These are phyloP conservation scores for Saccharomyces hybrid DNA, from an alignment of 1,139 yeast species.

Conservation along the genomic window DNA sequence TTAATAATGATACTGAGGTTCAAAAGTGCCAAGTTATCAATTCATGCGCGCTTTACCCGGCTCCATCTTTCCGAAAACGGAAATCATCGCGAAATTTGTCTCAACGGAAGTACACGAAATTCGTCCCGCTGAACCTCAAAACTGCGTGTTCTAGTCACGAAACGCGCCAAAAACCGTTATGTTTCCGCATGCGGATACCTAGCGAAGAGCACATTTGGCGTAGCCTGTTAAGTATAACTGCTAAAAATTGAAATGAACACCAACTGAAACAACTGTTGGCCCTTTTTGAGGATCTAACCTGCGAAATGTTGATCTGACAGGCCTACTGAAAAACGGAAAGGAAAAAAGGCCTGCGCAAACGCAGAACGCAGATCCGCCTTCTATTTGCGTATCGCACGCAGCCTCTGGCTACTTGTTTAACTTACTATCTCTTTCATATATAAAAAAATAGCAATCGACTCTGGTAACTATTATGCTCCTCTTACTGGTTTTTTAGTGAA, in stretches of 20 bases:
- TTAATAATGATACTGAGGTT: not conserved
- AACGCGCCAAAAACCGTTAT: constrained; percentile 1
- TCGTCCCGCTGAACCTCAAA: constrained; percentile 1
- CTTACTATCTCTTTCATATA: not conserved
- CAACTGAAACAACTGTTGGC: not conserved
- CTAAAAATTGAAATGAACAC: not conserved
- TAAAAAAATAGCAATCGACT: not conserved
- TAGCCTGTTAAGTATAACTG: not conserved
- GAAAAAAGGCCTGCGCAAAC: not conserved
- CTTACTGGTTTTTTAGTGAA: not conserved
- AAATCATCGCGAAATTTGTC: not conserved
- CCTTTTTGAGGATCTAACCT: not conserved
- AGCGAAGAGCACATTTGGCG: not conserved
- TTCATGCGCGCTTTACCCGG: not conserved
- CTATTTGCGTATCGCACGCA: constrained; percentile 1
- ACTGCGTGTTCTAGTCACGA: not conserved
- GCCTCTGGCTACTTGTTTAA: not conserved
- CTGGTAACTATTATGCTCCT: not conserved
- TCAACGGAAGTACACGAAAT: not conserved
- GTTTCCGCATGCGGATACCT: not conserved
- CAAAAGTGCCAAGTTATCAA: not conserved
- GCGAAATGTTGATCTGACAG: not conserved
- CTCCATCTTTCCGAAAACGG: not conserved
- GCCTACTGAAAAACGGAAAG: not conserved
- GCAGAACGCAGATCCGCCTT: not conserved